A percentile compares a stretch with the other conserved stretches of the same genome.
Evolutionary conservation across 176 grass and related monocot genomes (phyloP).

Genomic region (Tillandsia fasciculata): DNA sequence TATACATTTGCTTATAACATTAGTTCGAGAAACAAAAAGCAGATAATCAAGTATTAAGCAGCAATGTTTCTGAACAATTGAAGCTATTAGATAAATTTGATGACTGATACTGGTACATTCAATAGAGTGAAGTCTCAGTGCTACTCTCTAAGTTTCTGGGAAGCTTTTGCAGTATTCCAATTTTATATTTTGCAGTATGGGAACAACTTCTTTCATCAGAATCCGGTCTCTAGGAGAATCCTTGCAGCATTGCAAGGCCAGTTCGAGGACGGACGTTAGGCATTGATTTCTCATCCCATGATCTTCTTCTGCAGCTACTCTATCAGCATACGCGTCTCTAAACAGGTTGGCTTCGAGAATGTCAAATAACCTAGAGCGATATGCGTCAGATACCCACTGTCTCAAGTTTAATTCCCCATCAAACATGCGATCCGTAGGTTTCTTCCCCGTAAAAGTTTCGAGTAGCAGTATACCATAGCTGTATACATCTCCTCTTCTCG

Average conservation of each 20-base stretch:
- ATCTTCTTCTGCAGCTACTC: no score
- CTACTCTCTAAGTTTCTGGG: no score
- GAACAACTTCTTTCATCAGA: constrained; percentile 22
- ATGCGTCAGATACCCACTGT: constrained; percentile 25
- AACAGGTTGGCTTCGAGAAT: constrained; percentile 6
- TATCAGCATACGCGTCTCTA: background rate
- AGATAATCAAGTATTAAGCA: no score
- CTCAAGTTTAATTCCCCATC: constrained; percentile 17
- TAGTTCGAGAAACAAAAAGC: no score
- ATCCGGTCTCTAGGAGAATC: constrained; percentile 6
- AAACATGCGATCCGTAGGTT: constrained; percentile 19
- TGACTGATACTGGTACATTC: no score
- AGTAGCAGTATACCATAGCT: constrained; percentile 20
- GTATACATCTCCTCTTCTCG: constrained; percentile 20
- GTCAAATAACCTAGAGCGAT: constrained; percentile 3
- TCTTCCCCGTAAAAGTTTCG: constrained; percentile 21
- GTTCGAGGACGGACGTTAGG: background rate
- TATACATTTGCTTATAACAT: no score
- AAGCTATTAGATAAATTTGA: no score
- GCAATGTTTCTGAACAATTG: no score
- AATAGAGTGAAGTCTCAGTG: no score
- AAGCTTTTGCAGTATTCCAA: background rate
- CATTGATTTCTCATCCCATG: background rate
- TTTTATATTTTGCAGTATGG: constrained; percentile 14
- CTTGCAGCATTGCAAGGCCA: constrained; percentile 15